Conservation (phyloP, 2,329 filamentous ascomycete genomes). For the Aspergillus fischeri region DNA sequence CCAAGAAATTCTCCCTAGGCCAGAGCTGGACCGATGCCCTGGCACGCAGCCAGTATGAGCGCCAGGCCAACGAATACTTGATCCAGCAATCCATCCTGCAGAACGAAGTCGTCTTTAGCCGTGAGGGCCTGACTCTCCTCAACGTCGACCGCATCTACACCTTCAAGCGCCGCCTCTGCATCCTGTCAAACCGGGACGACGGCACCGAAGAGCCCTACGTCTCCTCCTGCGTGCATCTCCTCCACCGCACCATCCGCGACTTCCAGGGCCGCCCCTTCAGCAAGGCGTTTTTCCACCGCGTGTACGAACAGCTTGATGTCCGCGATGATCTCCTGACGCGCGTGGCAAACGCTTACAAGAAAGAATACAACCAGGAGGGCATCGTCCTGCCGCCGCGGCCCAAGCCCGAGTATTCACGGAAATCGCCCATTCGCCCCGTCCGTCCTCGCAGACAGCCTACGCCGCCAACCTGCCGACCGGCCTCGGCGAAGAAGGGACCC, state of each 20-base stretch:
- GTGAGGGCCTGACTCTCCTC: slow-evolving; percentile 42
- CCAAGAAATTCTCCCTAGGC: slow-evolving; percentile 35
- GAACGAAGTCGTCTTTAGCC: slow-evolving; percentile 42
- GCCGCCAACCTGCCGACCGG: slow-evolving; percentile 14
- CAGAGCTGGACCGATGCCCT: slow-evolving; percentile 38
- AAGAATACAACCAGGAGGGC: slow-evolving; percentile 33
- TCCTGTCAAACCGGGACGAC: slow-evolving; percentile 29
- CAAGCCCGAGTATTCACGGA: slow-evolving; percentile 14
- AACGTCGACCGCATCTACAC: slow-evolving; percentile 45
- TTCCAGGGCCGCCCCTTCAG: slow-evolving; percentile 41
- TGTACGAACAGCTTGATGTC: slow-evolving; percentile 41
- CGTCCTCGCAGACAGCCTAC: slow-evolving; percentile 21
- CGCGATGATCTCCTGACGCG: slow-evolving; percentile 32
- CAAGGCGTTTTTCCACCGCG: slow-evolving; percentile 40
- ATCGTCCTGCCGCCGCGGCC: slow-evolving; percentile 31
- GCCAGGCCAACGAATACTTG: slow-evolving; percentile 37
- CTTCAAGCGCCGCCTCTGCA: slow-evolving; percentile 40
- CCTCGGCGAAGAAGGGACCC: slow-evolving; percentile 26
- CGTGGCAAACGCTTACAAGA: slow-evolving; percentile 34
- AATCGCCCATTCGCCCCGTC: slow-evolving; percentile 19
- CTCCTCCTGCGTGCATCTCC: slow-evolving; percentile 36
- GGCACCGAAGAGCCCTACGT: slow-evolving; percentile 33
- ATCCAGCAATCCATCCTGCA: slow-evolving; percentile 42
- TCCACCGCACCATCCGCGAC: slow-evolving; percentile 39
- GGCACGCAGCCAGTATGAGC: slow-evolving; percentile 31